A percentile compares a stretch with the other conserved stretches of the same genome.
Evolutionary conservation across 805 yeast genomes (phyloP).

Genomic region (Starmera caribaea): DNA sequence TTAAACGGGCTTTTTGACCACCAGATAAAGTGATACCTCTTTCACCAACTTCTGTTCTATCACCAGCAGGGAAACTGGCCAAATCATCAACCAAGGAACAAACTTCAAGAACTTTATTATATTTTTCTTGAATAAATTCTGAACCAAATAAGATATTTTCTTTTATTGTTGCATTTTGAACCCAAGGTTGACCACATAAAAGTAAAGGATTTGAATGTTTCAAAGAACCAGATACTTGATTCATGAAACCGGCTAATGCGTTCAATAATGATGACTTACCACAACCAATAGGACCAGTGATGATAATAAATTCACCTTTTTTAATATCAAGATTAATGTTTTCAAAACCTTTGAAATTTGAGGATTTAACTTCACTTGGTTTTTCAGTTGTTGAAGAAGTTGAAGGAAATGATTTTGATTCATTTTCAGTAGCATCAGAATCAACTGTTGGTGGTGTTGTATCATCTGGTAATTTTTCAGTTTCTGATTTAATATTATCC

Average conservation of each 20-base stretch:
- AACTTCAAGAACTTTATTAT: constrained; percentile 42
- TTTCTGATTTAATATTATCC: constrained; percentile 4
- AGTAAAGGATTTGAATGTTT: constrained; percentile 37
- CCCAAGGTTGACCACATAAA: constrained; percentile 56
- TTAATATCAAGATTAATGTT: constrained; percentile 37
- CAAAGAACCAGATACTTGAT: constrained; percentile 38
- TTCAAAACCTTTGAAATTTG: constrained; percentile 33
- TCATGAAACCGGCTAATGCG: constrained; percentile 63
- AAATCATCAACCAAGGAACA: constrained; percentile 55
- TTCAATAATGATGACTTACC: constrained; percentile 65
- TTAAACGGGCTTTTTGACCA: constrained; percentile 70
- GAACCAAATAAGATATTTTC: constrained; percentile 59
- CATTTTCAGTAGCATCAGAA: too few species aligned
- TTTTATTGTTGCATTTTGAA: constrained; percentile 61
- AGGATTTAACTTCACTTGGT: background rate
- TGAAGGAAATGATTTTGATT: too few species aligned
- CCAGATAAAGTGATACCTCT: constrained; percentile 71
- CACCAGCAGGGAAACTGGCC: constrained; percentile 55
- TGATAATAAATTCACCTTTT: constrained; percentile 58
- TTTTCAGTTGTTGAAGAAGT: background rate
- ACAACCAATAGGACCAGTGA: constrained; percentile 71
- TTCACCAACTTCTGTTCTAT: constrained; percentile 64
- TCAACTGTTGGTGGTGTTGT: background rate
- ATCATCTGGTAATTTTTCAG: background rate
- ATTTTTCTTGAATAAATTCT: constrained; percentile 36